Evolutionary conservation across 352 stramenopile genomes (phyloP).

Genomic region (Phytophthora capsici): DNA sequence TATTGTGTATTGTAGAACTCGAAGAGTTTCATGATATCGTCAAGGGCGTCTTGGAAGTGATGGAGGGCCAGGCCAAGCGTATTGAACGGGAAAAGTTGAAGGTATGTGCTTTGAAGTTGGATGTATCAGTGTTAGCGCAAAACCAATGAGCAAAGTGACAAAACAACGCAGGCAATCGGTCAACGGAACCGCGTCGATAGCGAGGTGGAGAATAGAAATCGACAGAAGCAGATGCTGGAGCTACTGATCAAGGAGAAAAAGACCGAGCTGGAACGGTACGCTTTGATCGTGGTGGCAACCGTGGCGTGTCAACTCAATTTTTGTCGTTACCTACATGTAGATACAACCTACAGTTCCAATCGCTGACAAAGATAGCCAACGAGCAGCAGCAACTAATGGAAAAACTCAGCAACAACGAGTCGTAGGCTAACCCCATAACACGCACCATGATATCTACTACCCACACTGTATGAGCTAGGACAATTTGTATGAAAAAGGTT

Average conservation of each 20-base stretch:
- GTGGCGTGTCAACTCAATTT: neutral
- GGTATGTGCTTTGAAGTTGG: conserved; percentile 26
- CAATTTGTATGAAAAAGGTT: conserved; percentile 24
- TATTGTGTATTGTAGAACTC: conserved; percentile 51
- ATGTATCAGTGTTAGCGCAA: neutral
- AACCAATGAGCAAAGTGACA: neutral
- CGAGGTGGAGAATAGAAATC: conserved; percentile 84
- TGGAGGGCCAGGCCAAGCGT: conserved; percentile 78
- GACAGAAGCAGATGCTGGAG: conserved; percentile 83
- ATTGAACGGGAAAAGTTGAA: conserved; percentile 88
- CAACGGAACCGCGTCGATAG: conserved; percentile 83
- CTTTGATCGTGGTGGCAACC: neutral
- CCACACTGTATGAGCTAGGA: too few species aligned
- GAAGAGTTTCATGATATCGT: conserved; percentile 87
- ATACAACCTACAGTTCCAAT: conserved; percentile 83
- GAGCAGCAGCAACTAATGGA: conserved; percentile 85
- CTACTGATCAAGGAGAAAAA: conserved; percentile 86
- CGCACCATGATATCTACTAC: neutral
- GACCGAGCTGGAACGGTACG: conserved; percentile 76
- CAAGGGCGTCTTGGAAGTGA: conserved; percentile 79
- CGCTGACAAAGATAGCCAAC: conserved; percentile 77
- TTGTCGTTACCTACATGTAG: too few species aligned
- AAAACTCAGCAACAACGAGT: conserved; percentile 90
- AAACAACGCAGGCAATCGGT: conserved; percentile 63
- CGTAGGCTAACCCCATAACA: conserved; percentile 38